Percentiles rank a stretch among this genome's conserved stretches.
phyloP scores from a whole-genome alignment of 106 monocot species.

The Xerophyta viscosa region DNA sequence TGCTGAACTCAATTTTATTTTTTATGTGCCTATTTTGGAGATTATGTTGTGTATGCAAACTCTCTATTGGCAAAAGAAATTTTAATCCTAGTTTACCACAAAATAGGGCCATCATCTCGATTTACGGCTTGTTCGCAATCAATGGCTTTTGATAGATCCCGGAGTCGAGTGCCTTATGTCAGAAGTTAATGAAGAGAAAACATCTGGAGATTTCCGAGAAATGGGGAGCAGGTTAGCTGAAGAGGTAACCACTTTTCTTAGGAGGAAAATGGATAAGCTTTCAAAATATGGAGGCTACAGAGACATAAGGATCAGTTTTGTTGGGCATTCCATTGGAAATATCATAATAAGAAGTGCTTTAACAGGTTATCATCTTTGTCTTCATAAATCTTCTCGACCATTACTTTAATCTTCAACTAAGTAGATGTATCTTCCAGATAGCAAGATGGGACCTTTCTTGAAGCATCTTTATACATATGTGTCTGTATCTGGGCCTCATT shows the following conservation, averaged over 20 bases:
- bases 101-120: conserved; percentile 93
- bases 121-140: conserved; percentile 83
- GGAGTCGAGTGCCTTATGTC: conserved; percentile 93
- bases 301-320: conserved; percentile 89
- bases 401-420: conserved; percentile 2
- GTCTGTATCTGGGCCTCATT: conserved; percentile 93
- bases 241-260: conserved; percentile 65
- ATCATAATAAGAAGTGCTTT: conserved; percentile 91
- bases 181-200: conserved; percentile 91
- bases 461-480: conserved; percentile 79
- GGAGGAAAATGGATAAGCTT: conserved; percentile 72
- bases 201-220: conserved; percentile 89
- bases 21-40: no score
- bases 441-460: conserved; percentile 56
- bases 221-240: conserved; percentile 90
- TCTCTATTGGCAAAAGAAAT: neutral
- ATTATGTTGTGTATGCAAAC: neutral
- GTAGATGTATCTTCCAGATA: conserved; percentile 38
- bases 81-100: neutral
- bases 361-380: conserved; percentile 41
- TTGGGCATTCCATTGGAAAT: conserved; percentile 98
- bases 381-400: conserved; percentile 3
- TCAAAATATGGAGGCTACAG: conserved; percentile 70
- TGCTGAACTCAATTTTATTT: no score
- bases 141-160: conserved; percentile 97